These are phyloP conservation scores for Colletotrichum sp. DNA, from an alignment of 2,329 filamentous ascomycete species.

Conservation along the genomic window DNA sequence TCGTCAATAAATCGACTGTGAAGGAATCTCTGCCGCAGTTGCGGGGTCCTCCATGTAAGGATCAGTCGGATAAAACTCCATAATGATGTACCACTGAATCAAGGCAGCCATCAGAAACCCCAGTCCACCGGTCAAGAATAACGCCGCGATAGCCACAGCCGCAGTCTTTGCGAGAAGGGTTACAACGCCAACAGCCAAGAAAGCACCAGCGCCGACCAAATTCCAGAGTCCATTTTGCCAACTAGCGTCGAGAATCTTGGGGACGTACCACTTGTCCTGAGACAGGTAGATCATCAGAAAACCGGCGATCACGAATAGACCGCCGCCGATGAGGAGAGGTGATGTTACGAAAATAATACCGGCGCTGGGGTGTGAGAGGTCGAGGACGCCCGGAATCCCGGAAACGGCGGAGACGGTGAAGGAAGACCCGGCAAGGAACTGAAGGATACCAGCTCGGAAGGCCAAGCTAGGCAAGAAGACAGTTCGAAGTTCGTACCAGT, in stretches of 20 bases:
- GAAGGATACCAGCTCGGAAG: conserved; percentile 11
- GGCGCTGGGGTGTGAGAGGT: conserved; percentile 7
- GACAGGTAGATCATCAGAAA: conserved; percentile 6
- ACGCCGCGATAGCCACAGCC: neutral
- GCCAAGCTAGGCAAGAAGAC: conserved; percentile 1
- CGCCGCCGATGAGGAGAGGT: conserved; percentile 12
- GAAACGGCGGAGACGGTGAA: conserved; percentile 12
- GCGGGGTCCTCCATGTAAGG: neutral
- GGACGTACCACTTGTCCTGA: conserved; percentile 12
- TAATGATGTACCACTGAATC: conserved; percentile 20
- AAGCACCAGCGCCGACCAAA: conserved; percentile 5
- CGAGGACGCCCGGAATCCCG: conserved; percentile 4
- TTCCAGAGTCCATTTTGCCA: conserved; percentile 20
- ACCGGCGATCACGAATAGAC: conserved; percentile 8
- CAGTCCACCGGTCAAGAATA: conserved; percentile 3
- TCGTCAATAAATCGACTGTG: conserved; percentile 16
- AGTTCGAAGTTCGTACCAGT: neutral
- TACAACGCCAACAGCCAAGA: conserved; percentile 6
- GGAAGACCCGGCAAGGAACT: neutral
- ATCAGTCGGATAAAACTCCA: conserved; percentile 13
- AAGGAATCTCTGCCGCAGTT: neutral
- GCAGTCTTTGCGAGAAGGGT: neutral
- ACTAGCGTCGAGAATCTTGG: conserved; percentile 2
- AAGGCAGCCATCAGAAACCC: conserved; percentile 5
- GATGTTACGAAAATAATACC: conserved; percentile 7